Conservation (phyloP, 164 flowering plant species). For the Saururus chinensis region DNA sequence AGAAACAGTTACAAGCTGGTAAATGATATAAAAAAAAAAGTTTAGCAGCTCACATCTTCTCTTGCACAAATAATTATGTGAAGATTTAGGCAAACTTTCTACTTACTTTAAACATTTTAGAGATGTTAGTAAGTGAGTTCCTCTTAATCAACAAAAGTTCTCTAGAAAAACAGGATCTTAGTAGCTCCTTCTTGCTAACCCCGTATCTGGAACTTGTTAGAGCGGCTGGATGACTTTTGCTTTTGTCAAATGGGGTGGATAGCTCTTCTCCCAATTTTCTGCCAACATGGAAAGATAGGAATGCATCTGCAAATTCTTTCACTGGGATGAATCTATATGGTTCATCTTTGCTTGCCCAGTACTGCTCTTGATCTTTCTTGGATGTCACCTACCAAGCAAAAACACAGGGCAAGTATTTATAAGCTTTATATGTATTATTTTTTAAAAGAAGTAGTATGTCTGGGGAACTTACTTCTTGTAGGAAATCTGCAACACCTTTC, state of each 20-base stretch:
- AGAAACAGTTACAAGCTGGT: slow-evolving; percentile 24
- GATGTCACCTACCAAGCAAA: slow-evolving; percentile 40
- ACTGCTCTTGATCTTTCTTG: slow-evolving; percentile 53
- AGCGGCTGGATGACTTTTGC: slow-evolving; percentile 47
- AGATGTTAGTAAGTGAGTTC: slow-evolving; percentile 45
- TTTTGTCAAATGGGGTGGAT: slow-evolving; percentile 37
- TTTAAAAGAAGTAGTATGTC: not conserved
- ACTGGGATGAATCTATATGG: slow-evolving; percentile 33
- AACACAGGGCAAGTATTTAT: not conserved
- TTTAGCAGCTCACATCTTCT: not conserved
- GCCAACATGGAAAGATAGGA: slow-evolving; percentile 49
- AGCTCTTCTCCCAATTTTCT: slow-evolving; percentile 33
- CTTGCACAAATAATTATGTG: not conserved
- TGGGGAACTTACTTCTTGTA: slow-evolving; percentile 32
- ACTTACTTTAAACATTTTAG: slow-evolving; percentile 32
- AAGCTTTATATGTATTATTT: no score
- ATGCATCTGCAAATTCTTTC: slow-evolving; percentile 47
- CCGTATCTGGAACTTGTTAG: slow-evolving; percentile 35
- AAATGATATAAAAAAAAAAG: not conserved
- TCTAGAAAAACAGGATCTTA: slow-evolving; percentile 36
- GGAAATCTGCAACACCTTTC: slow-evolving; percentile 45
- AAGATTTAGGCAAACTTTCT: not conserved
- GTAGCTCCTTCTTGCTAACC: slow-evolving; percentile 26
- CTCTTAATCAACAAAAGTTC: slow-evolving; percentile 47
- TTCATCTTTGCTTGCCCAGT: slow-evolving; percentile 36